Evolutionary conservation across 768 basidiomycete species (phyloP), one percentile per base, ranked within the genome.

Genomic region (Termitomyces sp.): DNA sequence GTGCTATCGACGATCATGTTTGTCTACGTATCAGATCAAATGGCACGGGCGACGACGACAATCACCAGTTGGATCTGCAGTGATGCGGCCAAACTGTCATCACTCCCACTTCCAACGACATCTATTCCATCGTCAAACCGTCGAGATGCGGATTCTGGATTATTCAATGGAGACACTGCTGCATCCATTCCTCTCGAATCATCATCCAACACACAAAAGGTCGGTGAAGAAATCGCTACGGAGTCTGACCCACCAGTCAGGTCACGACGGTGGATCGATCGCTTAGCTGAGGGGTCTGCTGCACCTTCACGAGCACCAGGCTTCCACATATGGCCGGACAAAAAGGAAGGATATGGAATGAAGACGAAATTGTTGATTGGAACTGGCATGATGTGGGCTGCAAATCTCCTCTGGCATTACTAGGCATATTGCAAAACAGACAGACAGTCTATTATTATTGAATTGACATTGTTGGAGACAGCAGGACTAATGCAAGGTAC

Each of bases 1-100:
- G 66, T 90, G 30, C 62, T 94, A 46, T 87, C 91, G 15, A 84
- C 85, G 15, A 71, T 84, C 33, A 78, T 90, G 66, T 97, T 96
- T 71, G 71, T 95, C 62, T 95, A 86, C 70, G 67, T 95, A 33
- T 88, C 83, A 56, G 80, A 94, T 68, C 81, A 81, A 58, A 84
- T 91, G 50, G 84, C 91, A 10, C 78, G 80, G 63, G 91, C 92
- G 23, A 91, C 88, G 1, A 81, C 81, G 9, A 79, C 86, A 50
- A 72, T 95, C 50, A 91, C 93, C 8, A 70, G 61, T 43, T 78
- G 79, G 79, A 71, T 82, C 50, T 83, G 82, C 60, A 71, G 71
- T n/a, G 64, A 61, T 28, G 58, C 63, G 33, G 63, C 70, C 30
- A 66, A 63, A 38, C 35, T 3, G 42, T 19, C 55, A 7, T 50